Conservation (phyloP, 1,284 basidiomycete species). For the Athelia sp. region DNA sequence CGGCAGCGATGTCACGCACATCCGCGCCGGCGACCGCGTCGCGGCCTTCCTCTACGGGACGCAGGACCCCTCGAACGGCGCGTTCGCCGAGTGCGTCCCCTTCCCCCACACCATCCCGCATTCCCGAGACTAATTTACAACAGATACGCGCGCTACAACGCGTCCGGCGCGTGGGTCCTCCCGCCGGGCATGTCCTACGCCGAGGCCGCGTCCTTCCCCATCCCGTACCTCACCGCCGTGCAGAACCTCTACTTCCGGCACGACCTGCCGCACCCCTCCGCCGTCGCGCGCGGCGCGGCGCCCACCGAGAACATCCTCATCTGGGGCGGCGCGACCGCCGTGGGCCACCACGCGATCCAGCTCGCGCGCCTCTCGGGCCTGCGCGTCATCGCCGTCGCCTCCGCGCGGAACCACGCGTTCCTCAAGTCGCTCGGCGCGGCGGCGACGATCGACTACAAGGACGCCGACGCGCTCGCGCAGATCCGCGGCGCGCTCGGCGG, state of each 20-base stretch:
- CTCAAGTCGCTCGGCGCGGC: constrained; percentile 33
- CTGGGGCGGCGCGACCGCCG: constrained; percentile 33
- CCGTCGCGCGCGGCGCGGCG: background rate
- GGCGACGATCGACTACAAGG: constrained; percentile 24
- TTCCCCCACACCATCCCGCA: background rate
- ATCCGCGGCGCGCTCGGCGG: constrained; percentile 10
- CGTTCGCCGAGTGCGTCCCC: background rate
- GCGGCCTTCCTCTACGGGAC: background rate
- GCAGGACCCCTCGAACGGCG: background rate
- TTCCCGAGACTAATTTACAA: background rate
- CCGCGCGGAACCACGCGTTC: constrained; percentile 28
- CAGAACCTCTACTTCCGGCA: constrained; percentile 10
- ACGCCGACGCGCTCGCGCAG: constrained; percentile 11
- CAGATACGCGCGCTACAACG: constrained; percentile 6
- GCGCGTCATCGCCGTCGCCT: constrained; percentile 31
- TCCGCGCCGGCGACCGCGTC: constrained; percentile 6
- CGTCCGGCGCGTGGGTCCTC: constrained; percentile 2
- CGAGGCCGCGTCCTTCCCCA: constrained; percentile 5
- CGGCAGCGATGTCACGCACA: constrained; percentile 2
- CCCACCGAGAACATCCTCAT: constrained; percentile 20
- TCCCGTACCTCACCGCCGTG: constrained; percentile 9
- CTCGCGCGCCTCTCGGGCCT: constrained; percentile 28
- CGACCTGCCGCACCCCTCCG: constrained; percentile 8
- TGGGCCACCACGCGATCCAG: constrained; percentile 37
- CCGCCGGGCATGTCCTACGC: constrained; percentile 7